Conservation (phyloP, 2,329 filamentous ascomycete genomes). For the Diplodia intermedia region DNA sequence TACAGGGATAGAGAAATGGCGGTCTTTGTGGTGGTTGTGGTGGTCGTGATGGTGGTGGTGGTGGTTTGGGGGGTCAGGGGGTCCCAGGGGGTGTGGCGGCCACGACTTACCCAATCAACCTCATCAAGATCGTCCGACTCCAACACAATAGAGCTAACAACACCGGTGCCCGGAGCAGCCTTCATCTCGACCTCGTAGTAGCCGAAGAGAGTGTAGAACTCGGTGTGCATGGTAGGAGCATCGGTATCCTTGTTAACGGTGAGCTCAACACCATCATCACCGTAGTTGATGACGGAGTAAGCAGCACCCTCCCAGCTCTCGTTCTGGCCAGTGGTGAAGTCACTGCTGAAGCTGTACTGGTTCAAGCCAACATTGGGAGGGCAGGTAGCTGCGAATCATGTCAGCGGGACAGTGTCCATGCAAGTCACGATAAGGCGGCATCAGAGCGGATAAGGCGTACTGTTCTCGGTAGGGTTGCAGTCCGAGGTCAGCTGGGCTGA, state of each 20-base stretch:
- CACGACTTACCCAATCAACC: slow-evolving; percentile 35
- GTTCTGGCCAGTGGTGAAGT: slow-evolving; percentile 56
- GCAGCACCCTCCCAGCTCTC: slow-evolving; percentile 69
- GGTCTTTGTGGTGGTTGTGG: not conserved
- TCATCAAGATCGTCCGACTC: slow-evolving; percentile 36
- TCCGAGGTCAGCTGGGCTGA: slow-evolving; percentile 72
- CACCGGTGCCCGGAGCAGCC: slow-evolving; percentile 35
- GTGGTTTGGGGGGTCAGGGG: not conserved
- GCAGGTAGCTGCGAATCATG: slow-evolving; percentile 48
- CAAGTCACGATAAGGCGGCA: not conserved
- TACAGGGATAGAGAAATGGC: not conserved
- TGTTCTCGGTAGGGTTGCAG: slow-evolving; percentile 74
- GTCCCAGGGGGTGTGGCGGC: no score
- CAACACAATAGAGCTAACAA: slow-evolving; percentile 34
- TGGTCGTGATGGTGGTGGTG: not conserved
- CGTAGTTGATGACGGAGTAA: slow-evolving; percentile 64
- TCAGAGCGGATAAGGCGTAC: slow-evolving; percentile 53
- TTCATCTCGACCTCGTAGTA: slow-evolving; percentile 36
- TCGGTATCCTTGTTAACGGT: slow-evolving; percentile 71
- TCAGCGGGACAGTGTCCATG: slow-evolving; percentile 7
- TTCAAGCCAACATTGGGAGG: slow-evolving; percentile 44
- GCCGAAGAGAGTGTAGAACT: slow-evolving; percentile 38
- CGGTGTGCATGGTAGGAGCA: slow-evolving; percentile 59
- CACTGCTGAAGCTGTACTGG: slow-evolving; percentile 56
- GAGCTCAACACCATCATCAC: slow-evolving; percentile 69